phyloP scores from a whole-genome alignment of 192 early-diverging fungal species.

The Linderina pennispora region DNA sequence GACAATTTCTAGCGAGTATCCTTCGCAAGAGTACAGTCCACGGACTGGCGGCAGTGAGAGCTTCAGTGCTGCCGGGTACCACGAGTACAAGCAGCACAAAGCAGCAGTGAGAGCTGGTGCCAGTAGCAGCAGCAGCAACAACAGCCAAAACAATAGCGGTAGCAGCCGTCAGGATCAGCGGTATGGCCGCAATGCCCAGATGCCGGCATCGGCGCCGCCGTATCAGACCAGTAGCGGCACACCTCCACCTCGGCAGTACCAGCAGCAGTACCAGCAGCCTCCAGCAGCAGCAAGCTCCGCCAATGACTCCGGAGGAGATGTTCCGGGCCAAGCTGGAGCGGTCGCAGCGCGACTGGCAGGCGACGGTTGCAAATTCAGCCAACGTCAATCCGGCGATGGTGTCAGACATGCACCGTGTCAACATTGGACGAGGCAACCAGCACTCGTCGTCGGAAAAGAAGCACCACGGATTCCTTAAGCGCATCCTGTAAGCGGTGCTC shows the following conservation, averaged over 20 bases:
- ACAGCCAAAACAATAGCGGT: no score
- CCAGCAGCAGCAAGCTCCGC: conserved; percentile 5
- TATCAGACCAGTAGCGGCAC: no score
- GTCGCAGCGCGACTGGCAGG: conserved; percentile 43
- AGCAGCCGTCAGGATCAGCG: no score
- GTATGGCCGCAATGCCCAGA: no score
- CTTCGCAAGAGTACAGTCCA: not conserved
- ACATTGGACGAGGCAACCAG: conserved; percentile 11
- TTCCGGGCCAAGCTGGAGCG: conserved; percentile 43
- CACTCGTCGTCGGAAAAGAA: conserved; percentile 14
- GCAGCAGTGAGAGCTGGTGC: no score
- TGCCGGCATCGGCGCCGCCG: no score
- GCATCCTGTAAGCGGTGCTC: conserved; percentile 16
- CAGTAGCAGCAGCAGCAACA: no score
- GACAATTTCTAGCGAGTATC: no score
- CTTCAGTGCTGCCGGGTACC: not conserved
- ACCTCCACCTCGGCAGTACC: not conserved
- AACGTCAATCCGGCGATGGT: conserved; percentile 17
- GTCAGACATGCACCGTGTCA: conserved; percentile 41
- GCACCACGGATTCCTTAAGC: conserved; percentile 19
- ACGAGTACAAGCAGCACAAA: not conserved
- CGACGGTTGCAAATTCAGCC: conserved; percentile 8
- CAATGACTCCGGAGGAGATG: conserved; percentile 33
- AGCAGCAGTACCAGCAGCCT: conserved; percentile 1
- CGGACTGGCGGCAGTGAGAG: not conserved